Evolutionary conservation across 257 asterid genomes (phyloP).

Genomic region (Jasminum sambac): DNA sequence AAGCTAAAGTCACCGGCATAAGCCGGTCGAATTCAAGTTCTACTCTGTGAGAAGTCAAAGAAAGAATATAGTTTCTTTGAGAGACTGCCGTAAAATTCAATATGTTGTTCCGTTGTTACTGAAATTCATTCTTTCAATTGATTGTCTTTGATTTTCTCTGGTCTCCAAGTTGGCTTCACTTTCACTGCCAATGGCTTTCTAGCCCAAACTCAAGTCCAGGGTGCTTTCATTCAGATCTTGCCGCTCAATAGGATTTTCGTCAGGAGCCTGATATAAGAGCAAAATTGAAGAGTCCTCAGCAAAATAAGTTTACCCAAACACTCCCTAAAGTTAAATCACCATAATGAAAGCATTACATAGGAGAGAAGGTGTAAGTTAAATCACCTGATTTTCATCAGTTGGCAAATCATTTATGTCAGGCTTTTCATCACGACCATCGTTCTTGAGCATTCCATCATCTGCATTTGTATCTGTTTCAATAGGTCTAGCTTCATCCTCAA

Average conservation of each 20-base stretch:
- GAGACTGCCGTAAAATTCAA: not conserved
- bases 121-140: constrained; percentile 18
- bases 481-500: constrained; percentile 67
- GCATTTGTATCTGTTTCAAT: constrained; percentile 41
- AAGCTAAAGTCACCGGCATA: not conserved
- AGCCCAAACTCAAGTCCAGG: constrained; percentile 51
- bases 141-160: constrained; percentile 30
- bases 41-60: not conserved
- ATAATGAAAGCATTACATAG: not conserved
- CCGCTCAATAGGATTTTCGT: constrained; percentile 29
- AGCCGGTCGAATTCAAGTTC: not conserved
- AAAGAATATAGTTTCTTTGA: not conserved
- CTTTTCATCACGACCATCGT: constrained; percentile 59
- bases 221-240: constrained; percentile 56
- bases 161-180: constrained; percentile 29
- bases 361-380: not conserved
- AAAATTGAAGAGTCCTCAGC: constrained; percentile 9
- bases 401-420: constrained; percentile 90
- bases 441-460: constrained; percentile 43
- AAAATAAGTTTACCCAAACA: no score
- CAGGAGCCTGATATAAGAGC: constrained; percentile 29
- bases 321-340: constrained; percentile 34
- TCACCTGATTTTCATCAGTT: constrained; percentile 68
- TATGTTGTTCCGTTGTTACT: not conserved
- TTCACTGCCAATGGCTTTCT: constrained; percentile 41